Base-by-base conservation (phyloP, 1,284 basidiomycete genomes). In the Athelia psychrophila region DNA sequence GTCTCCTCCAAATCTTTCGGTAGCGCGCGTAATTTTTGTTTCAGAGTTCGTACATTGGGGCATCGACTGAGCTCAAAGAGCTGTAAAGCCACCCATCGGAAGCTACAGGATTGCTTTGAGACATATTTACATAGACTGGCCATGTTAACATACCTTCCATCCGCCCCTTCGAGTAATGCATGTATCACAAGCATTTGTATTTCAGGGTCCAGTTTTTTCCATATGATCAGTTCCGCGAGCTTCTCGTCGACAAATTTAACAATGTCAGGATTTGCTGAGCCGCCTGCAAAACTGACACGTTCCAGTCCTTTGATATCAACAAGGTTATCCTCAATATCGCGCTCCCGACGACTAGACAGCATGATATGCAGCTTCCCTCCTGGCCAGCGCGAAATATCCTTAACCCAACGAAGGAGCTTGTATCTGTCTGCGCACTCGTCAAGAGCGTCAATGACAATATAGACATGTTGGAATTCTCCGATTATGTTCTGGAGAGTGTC, bases 361-460 rank as follows among this genome's bases (percentile, higher is more conserved):
- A 42, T 6, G 9, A 42, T 9, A 22, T 42, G 38, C 20, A 42
- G n/a, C 20, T 22, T 22, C 9, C 20, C 38, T 9, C 9, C 8
- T n/a, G 16, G 8, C 38, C 38, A 42, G 20, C n/a, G n/a, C 6
- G 20, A 9, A 6, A 42, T 42, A n/a, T n/a, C 9, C 5, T 42
- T 22, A 6, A n/a, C 20, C 38, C 16, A 42, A 6, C 6, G 9
- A 42, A n/a, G 20, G 6, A 42, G 38, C n/a, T 42, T 6, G 6
- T n/a, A 6, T 16, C 20, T n/a, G 9, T 42, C 38, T 8, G 38
- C 5, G 38, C 38, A 42, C 20, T 42, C 38, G 20, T 42, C 38
- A n/a, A 42, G 38, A 42, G 38, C 38, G n/a, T 42, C 38, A 42
- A 42, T n/a, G n/a, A 42, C n/a, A 42, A 42, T 22, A n/a, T 42